These are phyloP conservation scores for Abrus precatorius DNA, from an alignment of 306 rosid genomes.

Conservation along the genomic window DNA sequence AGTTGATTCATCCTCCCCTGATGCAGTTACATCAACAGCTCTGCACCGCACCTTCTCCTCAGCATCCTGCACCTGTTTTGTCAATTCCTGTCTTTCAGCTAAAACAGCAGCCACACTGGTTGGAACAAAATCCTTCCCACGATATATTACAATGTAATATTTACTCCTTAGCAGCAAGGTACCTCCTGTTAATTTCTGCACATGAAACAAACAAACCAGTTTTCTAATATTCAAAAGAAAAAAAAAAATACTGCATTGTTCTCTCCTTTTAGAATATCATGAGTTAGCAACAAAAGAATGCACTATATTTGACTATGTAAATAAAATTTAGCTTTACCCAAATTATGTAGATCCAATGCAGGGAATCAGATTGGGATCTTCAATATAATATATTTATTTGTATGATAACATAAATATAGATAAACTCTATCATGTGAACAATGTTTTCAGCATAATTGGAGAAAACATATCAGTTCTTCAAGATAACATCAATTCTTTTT, in stretches of 20 bases:
- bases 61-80: constrained; percentile 80
- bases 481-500: background rate
- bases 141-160: constrained; percentile 86
- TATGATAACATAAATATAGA: constrained; percentile 15
- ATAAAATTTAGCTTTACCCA: constrained; percentile 34
- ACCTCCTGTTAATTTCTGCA: constrained; percentile 94
- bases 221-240: constrained; percentile 21
- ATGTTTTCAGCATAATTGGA: background rate
- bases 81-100: constrained; percentile 80
- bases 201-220: constrained; percentile 39
- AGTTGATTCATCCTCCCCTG: constrained; percentile 58
- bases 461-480: constrained; percentile 14
- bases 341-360: constrained; percentile 12
- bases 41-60: constrained; percentile 71
- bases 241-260: constrained; percentile 27
- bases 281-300: constrained; percentile 28
- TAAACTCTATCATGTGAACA: background rate
- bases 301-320: constrained; percentile 2
- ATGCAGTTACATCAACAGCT: constrained; percentile 55
- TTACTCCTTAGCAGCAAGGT: constrained; percentile 90
- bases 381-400: constrained; percentile 1
- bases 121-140: constrained; percentile 95
- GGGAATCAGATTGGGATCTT: constrained; percentile 23
- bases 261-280: constrained; percentile 30
- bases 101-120: constrained; percentile 78